Evolutionary conservation across 768 basidiomycete genomes (phyloP).

Genomic region (Kondoa subrosea): DNA sequence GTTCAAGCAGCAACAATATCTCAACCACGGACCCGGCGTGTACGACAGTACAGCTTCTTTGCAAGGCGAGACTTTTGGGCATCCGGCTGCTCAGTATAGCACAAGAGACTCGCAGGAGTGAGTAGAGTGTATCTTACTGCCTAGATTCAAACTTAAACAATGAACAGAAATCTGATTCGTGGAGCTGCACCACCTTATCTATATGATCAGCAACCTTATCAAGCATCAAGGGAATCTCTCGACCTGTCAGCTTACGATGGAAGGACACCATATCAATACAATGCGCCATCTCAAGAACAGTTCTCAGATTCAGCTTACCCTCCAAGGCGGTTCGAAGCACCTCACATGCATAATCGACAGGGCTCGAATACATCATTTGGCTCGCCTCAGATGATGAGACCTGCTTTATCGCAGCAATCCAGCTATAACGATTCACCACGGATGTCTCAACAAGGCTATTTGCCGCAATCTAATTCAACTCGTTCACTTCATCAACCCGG

Average conservation of each 20-base stretch:
- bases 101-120: neutral
- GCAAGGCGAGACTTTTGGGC: neutral
- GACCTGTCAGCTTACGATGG: neutral
- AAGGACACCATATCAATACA: neutral
- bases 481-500: neutral
- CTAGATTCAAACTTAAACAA: no score
- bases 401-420: neutral
- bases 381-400: no score
- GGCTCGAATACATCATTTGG: neutral
- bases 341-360: neutral
- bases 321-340: neutral
- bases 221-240: neutral
- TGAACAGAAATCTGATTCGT: neutral
- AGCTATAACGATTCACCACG: neutral
- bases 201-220: neutral
- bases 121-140: no score
- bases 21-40: conserved; percentile 13
- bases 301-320: neutral
- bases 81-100: neutral
- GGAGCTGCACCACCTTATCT: neutral
- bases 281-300: neutral
- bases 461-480: neutral
- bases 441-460: no score
- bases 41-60: neutral
- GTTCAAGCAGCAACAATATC: conserved; percentile 14